Evolutionary conservation across 768 basidiomycete species (phyloP), one percentile per base, ranked within the genome.

Genomic region (Phylloporus scabripes): DNA sequence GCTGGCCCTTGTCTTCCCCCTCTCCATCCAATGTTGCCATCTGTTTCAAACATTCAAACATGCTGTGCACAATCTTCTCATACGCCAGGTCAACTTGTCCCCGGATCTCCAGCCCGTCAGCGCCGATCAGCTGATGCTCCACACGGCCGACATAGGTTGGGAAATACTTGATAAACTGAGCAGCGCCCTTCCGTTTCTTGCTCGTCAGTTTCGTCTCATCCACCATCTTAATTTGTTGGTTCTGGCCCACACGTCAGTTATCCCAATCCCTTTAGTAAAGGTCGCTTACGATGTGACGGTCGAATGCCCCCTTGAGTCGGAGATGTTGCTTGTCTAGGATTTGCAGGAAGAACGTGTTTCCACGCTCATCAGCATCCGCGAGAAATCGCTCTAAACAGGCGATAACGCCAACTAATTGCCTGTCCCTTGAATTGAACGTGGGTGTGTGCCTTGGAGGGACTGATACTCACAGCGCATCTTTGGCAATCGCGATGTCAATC

Each of bases 1-100:
- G 77, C 62, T 95, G 92, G 0, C 93, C 93, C 68, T 98, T 98
- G 66, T 93, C 94, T 62, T 98, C 95, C 0, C 81, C 87, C 48
- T 90, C 91, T 0, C 91, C 89, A 49, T 93, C 87, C 76, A 95
- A 71, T 66, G 96, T 98, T 10, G 94, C 95, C 81, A 98, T 91
- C 52, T 94, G 92, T 68, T 92, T 93, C 53, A 98, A 67, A 12
- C 82, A 86, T 39, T 92, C 93, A 61, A 98, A 94, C 81, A 98
- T 96, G 37, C 83, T 75, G 52, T 86, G 82, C 32, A 92, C 87
- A 37, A 98, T 88, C 57, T 76, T 82, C 63, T 94, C 92, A 62
- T 97, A 96, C 0, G 89, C 85, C 5, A 73, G 70, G 60, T 97
- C 87, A 29, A 96, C 87, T 42, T 70, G 79, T 8, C 71, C 70